Evolutionary conservation across 495 filamentous ascomycete species (phyloP).

Genomic region (Tetracladium marchalianum): DNA sequence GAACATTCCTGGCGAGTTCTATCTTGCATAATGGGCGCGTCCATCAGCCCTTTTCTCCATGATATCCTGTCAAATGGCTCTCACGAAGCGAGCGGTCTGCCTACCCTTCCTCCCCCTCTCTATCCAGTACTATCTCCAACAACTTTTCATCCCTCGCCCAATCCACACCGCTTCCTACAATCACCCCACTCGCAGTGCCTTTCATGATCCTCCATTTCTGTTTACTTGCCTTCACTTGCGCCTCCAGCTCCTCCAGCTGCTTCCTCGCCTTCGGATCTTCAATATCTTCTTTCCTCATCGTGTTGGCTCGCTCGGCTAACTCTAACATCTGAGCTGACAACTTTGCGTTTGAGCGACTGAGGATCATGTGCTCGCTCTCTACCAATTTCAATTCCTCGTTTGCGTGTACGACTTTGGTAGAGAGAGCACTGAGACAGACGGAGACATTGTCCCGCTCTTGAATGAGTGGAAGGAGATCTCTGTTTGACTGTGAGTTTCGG

Average conservation of each 20-base stretch:
- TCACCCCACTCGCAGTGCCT: slow-evolving; percentile 57
- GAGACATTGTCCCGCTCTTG: slow-evolving; percentile 58
- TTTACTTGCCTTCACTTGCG: slow-evolving; percentile 43
- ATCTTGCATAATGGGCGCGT: too few relatives aligned
- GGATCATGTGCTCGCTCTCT: slow-evolving; percentile 44
- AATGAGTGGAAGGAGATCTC: slow-evolving; percentile 53
- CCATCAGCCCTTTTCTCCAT: too few relatives aligned
- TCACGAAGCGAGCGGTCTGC: too few relatives aligned
- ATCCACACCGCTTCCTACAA: slow-evolving; percentile 76
- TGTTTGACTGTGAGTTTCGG: slow-evolving; percentile 21
- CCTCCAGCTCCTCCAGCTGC: slow-evolving; percentile 46
- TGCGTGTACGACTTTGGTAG: slow-evolving; percentile 36
- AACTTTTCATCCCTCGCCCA: slow-evolving; percentile 68
- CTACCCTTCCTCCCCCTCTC: slow-evolving; percentile 39
- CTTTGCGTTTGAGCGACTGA: slow-evolving; percentile 48
- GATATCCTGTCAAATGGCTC: too few relatives aligned
- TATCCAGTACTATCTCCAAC: slow-evolving; percentile 64
- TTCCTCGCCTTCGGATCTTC: slow-evolving; percentile 38
- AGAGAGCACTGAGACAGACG: slow-evolving; percentile 46
- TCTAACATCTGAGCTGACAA: slow-evolving; percentile 49
- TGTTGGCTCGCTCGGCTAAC: slow-evolving; percentile 46
- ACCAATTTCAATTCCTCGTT: slow-evolving; percentile 37
- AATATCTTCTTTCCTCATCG: slow-evolving; percentile 37
- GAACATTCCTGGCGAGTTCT: too few relatives aligned
- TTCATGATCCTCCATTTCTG: slow-evolving; percentile 66